Evolutionary conservation across 352 stramenopile species (phyloP).

Genomic region (Phytophthora megakarya): DNA sequence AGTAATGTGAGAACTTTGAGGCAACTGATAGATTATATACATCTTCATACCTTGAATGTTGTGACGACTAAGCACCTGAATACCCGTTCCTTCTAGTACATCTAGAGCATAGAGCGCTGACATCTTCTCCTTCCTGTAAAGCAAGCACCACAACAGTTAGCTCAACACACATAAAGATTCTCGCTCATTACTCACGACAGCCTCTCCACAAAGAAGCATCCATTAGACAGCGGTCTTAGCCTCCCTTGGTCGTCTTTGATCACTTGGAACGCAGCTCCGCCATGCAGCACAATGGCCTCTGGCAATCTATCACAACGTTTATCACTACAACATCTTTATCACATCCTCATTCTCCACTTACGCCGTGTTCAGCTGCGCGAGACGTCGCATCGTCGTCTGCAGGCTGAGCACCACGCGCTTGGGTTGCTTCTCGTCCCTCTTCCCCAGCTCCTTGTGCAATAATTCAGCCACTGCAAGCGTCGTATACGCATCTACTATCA

Average conservation of each 20-base stretch:
- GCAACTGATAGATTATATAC: background rate
- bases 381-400: constrained; percentile 61
- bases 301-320: constrained; percentile 48
- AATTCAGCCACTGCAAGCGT: constrained; percentile 44
- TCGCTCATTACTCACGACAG: constrained; percentile 56
- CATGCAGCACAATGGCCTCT: constrained; percentile 67
- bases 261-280: constrained; percentile 76
- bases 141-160: constrained; percentile 4
- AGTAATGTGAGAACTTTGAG: too few relatives aligned
- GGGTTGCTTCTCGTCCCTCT: constrained; percentile 35
- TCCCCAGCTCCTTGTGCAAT: constrained; percentile 50
- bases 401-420: constrained; percentile 68
- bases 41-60: constrained; percentile 67
- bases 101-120: constrained; percentile 71
- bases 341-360: constrained; percentile 26
- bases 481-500: constrained; percentile 57
- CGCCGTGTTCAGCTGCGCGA: constrained; percentile 60
- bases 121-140: constrained; percentile 69
- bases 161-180: background rate
- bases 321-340: constrained; percentile 1
- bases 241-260: constrained; percentile 48
- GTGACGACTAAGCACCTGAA: constrained; percentile 75
- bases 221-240: constrained; percentile 63
- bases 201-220: constrained; percentile 81
- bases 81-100: constrained; percentile 71